Evolutionary conservation across 805 yeast genomes (phyloP), one percentile per base, ranked within the genome.

Genomic region (Saturnispora dispora): DNA sequence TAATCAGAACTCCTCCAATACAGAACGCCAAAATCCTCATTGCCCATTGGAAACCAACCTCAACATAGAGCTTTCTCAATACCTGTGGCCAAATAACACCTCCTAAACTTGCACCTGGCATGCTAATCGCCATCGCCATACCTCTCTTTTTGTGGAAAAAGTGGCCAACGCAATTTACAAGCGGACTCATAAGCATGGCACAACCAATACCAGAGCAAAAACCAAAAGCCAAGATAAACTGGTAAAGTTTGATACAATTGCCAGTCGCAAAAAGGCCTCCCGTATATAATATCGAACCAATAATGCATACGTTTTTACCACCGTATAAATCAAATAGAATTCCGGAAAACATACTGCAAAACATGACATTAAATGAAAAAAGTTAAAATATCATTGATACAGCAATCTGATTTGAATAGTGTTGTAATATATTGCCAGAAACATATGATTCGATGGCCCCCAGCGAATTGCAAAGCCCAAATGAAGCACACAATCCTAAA

Each of bases 371-470:
- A 59, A 66, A 75, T 4, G 65, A 48, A 47, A 53, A 78, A 28
- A 83, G 63, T 1, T 88, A 80, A 60, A 85, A 85, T 52, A 85
- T 77, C 93, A 91, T 85, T 1, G 87, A 79, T 4, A 83, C 70
- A 2, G 77, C 63, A 20, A 82, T 71, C 10, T 48, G 50, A n/a
- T 79, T 70, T 15, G 74, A 62, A 23, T 71, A 63, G 35, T 70
- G 56, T 5, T 61, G 59, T 52, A 85, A 68, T 55, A 80, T 81
- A 60, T 82, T 75, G 17, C 65, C 63, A 3, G 78, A 66, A 1
- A 84, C 73, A 61, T 79, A 83, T 0, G 86, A 78, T 63, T 84
- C 86, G 39, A 84, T 71, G 0, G 82, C 83, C 50, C 89, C 88
- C 10, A 77, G 72, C 0, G 85, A 67, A 60, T 84, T 85, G 64